A percentile compares a stretch with the other conserved stretches of the same genome.
These are phyloP conservation scores for Citrus inodora DNA, from an alignment of 345 rosid species.

Conservation along the genomic window DNA sequence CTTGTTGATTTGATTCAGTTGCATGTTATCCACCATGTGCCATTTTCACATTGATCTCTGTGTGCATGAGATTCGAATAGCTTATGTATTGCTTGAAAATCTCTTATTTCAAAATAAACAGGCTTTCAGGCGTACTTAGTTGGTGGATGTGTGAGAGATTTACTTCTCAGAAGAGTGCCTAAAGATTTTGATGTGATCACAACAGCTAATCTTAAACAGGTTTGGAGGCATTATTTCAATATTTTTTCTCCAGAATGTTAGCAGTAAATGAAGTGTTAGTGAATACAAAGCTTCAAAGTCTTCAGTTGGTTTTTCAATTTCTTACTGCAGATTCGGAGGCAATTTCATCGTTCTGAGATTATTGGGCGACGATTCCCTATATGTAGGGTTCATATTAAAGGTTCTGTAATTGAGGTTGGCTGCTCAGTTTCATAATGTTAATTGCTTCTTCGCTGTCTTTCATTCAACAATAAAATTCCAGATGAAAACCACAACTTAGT, in stretches of 20 bases:
- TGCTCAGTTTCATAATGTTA: constrained; percentile 1
- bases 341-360: constrained; percentile 49
- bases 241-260: background rate
- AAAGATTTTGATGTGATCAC: constrained; percentile 97
- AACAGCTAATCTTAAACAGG: constrained; percentile 78
- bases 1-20: constrained; percentile 10
- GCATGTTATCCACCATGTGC: background rate
- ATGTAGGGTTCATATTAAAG: constrained; percentile 61
- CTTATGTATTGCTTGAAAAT: background rate
- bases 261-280: background rate
- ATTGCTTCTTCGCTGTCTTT: background rate
- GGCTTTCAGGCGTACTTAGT: constrained; percentile 84
- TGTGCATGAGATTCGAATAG: background rate
- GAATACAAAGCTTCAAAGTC: background rate
- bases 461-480: background rate
- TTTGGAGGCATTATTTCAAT: constrained; percentile 14
- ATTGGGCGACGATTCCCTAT: constrained; percentile 81
- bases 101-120: constrained; percentile 21
- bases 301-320: constrained; percentile 13
- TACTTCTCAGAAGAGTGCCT: constrained; percentile 64
- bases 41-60: background rate
- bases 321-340: constrained; percentile 43
- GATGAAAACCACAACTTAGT: background rate
- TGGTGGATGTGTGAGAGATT: constrained; percentile 97
- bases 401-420: constrained; percentile 68